Evolutionary conservation across 148 eudicot species (phyloP).

Genomic region (Nepenthes gracilis): DNA sequence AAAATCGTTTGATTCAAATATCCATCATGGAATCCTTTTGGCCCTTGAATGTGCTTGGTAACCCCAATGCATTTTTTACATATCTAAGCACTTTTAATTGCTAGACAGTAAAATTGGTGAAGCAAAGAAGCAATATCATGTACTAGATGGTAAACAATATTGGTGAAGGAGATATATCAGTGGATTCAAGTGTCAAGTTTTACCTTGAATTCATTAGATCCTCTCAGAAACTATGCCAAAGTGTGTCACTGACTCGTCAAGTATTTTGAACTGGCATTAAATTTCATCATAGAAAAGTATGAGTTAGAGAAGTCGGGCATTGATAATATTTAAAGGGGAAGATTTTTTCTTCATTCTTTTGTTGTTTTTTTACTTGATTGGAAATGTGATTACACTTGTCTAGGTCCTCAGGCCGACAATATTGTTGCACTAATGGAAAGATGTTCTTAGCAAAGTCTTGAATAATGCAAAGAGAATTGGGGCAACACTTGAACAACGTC

Average conservation of each 20-base stretch:
- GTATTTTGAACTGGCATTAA: slow-evolving; percentile 60
- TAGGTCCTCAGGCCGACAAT: slow-evolving; percentile 55
- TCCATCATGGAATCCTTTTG: not conserved
- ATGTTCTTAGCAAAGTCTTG: slow-evolving; percentile 46
- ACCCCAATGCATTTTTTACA: slow-evolving; percentile 17
- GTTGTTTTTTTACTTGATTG: not conserved
- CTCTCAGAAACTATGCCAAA: not conserved
- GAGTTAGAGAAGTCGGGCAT: slow-evolving; percentile 70
- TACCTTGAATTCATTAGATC: not conserved
- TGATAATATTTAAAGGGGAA: slow-evolving; percentile 62
- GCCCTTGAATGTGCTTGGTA: slow-evolving; percentile 1
- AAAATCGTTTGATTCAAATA: slow-evolving; percentile 4
- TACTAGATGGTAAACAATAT: slow-evolving; percentile 79
- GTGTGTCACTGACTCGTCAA: slow-evolving; percentile 8
- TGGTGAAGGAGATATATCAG: slow-evolving; percentile 89
- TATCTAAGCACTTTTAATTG: slow-evolving; percentile 39
- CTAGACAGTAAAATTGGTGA: slow-evolving; percentile 69
- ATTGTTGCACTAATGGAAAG: slow-evolving; percentile 54
- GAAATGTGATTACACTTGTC: slow-evolving; percentile 11
- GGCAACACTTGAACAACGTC: slow-evolving; percentile 29
- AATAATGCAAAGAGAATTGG: slow-evolving; percentile 59
- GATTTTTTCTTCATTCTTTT: slow-evolving; percentile 31
- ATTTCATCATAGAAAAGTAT: slow-evolving; percentile 77
- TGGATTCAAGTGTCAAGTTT: slow-evolving; percentile 57
- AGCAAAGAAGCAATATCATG: slow-evolving; percentile 72